Evolutionary conservation across 2,329 filamentous ascomycete species (phyloP).

Genomic region (Alternaria tenuissima): DNA sequence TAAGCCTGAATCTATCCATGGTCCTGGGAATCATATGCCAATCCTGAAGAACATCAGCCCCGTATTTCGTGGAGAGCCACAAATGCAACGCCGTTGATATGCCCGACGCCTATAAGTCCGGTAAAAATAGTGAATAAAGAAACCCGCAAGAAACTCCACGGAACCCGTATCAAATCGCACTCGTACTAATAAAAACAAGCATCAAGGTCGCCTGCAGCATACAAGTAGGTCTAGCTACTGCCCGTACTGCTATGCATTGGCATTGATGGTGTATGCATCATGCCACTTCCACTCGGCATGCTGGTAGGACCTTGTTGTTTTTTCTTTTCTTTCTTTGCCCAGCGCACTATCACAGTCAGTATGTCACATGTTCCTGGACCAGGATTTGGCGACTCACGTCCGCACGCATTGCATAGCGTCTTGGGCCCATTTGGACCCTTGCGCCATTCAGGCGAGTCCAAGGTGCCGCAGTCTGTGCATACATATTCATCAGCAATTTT

Average conservation of each 20-base stretch:
- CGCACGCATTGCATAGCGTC: constrained; percentile 94
- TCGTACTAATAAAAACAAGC: not conserved
- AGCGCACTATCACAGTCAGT: constrained; percentile 57
- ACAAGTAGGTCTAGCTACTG: constrained; percentile 30
- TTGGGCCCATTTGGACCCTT: constrained; percentile 94
- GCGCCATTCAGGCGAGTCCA: constrained; percentile 94
- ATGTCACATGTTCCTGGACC: not conserved
- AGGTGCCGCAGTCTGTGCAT: constrained; percentile 92
- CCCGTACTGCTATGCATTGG: constrained; percentile 43
- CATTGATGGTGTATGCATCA: constrained; percentile 33
- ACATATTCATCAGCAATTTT: constrained; percentile 88
- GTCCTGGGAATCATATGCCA: constrained; percentile 8
- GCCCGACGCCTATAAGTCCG: constrained; percentile 6
- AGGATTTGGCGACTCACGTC: constrained; percentile 63
- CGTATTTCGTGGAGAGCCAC: not conserved
- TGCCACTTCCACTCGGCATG: constrained; percentile 21
- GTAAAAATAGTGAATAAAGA: not conserved
- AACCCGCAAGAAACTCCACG: not conserved
- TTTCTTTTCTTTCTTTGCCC: constrained; percentile 81
- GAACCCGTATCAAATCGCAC: not conserved
- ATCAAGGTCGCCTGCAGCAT: not conserved
- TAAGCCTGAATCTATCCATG: constrained; percentile 11
- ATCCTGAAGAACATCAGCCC: not conserved
- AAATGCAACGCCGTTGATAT: constrained; percentile 12
- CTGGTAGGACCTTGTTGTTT: constrained; percentile 45